Evolutionary conservation across 2,329 filamentous ascomycete genomes (phyloP).

Genomic region (Pleurostoma richardsiae): DNA sequence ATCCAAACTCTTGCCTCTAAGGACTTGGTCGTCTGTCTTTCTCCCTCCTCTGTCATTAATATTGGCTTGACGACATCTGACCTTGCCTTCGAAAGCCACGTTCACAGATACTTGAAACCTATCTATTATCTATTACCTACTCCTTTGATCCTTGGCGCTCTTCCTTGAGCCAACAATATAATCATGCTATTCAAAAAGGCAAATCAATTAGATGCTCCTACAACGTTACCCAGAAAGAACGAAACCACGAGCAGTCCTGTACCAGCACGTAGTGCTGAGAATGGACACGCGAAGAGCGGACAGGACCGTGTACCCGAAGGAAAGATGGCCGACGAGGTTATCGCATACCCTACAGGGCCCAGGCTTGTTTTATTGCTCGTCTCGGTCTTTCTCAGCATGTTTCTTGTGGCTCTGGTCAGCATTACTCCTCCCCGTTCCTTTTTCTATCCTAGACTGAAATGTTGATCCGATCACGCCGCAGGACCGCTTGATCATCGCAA

Average conservation of each 20-base stretch:
- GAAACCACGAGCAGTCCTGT: not conserved
- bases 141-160: no score
- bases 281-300: not conserved
- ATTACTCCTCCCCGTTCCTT: not conserved
- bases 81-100: not conserved
- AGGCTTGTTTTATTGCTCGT: constrained; percentile 5
- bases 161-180: not conserved
- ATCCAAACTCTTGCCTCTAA: not conserved
- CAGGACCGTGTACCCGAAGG: not conserved
- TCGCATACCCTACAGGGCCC: not conserved
- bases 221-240: not conserved
- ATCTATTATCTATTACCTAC: not conserved
- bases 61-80: not conserved
- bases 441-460: not conserved
- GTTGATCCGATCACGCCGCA: not conserved
- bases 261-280: not conserved
- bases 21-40: no score
- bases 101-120: no score
- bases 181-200: not conserved
- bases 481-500: constrained; percentile 25
- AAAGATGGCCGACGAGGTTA: not conserved
- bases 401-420: constrained; percentile 15
- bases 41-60: not conserved
- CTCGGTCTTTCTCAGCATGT: constrained; percentile 12
- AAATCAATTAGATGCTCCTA: not conserved